Base-by-base conservation (phyloP, 306 rosid species). In the Nissolia schottii region DNA sequence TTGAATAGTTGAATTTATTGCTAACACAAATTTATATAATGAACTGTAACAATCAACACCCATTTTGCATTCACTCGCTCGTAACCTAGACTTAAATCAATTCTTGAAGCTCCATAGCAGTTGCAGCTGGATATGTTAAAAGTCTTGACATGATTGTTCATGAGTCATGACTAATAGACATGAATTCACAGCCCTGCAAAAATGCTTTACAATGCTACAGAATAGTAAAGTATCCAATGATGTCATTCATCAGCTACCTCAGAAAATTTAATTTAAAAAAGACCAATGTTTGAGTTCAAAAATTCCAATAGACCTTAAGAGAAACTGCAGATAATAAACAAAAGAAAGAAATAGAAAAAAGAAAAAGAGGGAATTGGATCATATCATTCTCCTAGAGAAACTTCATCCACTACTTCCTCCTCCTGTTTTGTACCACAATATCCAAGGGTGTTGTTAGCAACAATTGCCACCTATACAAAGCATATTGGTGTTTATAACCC, bases 401-500 rank as follows among this genome's bases (percentile, higher is more conserved):
- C 78, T 37, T 65, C 74, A 56, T 38, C 77, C 67, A 68, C 86
- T 67, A 80, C 58, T 84, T 76, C 82, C 85, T 84, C 81, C 49
- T n/a, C n/a, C n/a, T n/a, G 45, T 41, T 72, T 75, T 76, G 51
- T 55, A 57, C 78, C 93, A 82, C 86, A 86, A 83, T 56, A 68
- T 67, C 72, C 67, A 45, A 59, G 60, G 80, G 79, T 54, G 70
- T 74, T n/a, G 87, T 88, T 78, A 83, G 82, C 83, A 77, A 84
- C 63, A 63, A 54, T 65, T 28, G 41, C 66, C 81, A 81, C 70
- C 86, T 91, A 78, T 85, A 91, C 86, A 86, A 50, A 27, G 43
- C 71, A 69, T 73, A 53, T 22, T n/a, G n/a, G n/a, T n/a, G n/a
- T n/a, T n/a, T n/a, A 64, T 70, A 53, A 79, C 66, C 66, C 77